Evolutionary conservation across 257 asterid species (phyloP), one percentile per base, ranked within the genome.

Genomic region (Rehmannia glutinosa): DNA sequence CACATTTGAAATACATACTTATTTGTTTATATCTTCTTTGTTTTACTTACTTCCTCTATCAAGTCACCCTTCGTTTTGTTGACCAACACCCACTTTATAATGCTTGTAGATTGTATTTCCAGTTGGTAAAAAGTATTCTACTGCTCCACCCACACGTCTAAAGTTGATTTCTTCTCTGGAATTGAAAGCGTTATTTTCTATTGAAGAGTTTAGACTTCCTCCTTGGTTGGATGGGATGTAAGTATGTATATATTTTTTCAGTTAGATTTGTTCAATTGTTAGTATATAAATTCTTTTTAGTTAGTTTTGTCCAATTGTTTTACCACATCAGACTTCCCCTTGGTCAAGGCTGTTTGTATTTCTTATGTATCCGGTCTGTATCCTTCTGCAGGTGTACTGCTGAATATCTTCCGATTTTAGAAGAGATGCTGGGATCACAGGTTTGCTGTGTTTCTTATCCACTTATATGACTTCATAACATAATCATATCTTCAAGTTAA

Each of bases 161-260:
- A 91, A 88, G 76, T 72, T 94, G 89, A 79, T 88, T 72, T 76
- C 97, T 70, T 74, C 99, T 74, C 59, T 88, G 36, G 99, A 94
- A 58, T 69, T 94, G 86, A 94, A 82, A 81, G 80, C 83, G 58
- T 74, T 87, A 56, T 85, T 88, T 78, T 85, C 96, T 39, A 71
- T 87, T 83, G 97, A 94, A 15, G 99, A 88, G 57, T 91, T 87
- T 71, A 88, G 81, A 79, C 96, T 94, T 77, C 99, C 97, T 51
- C 11, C 90, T 58, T 94, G 99, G 99, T 20, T 87, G 77, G 97
- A 88, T 59, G 99, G 97, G 64, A 94, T 94, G 99, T 94, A 77
- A 80, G 97, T 79, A 63, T 50, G 64, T 27, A 32, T 23, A 20
- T 21, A 20, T 23, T n/a, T 32, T 54, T 66, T 50, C 50, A 0